Base-by-base conservation (phyloP, 352 stramenopile genomes). In the Phytophthora multivora region DNA sequence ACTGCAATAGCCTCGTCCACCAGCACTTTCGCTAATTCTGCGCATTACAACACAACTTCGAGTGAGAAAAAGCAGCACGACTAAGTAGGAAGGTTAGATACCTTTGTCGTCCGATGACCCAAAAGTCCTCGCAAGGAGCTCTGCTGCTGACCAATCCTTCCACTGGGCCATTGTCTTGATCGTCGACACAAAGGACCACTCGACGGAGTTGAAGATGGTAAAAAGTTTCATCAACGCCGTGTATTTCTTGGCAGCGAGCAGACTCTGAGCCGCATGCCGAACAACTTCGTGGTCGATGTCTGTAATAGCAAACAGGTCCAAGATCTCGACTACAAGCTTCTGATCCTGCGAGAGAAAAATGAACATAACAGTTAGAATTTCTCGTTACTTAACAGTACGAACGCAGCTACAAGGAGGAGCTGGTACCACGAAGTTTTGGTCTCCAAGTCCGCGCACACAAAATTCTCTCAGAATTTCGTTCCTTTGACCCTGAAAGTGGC, bases 91-190 rank as follows among this genome's bases (percentile, higher is more conserved):
- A 8, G 5, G 6, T 38, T 35, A 21, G 5, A n/a, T 57, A 75
- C 67, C 31, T 53, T 59, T 69, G 16, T 52, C 30, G 0, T 61
- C 13, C 2, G 66, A 40, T 0, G 49, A 41, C 23, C 80, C 68
- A 21, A 88, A 82, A 0, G 71, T 81, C 39, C 63, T 70, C 4
- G 59, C 76, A 9, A 90, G 31, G 21, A 87, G 58, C 30, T 90
- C 80, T 0, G 80, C 80, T 15, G 73, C 77, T 7, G 71, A 75
- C 80, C 80, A 90, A 54, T 90, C 78, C 51, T 88, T 90, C 9
- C 61, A 73, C 15, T 64, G 63, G 10, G 75, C 61, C 68, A 90
- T 81, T 18, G 59, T 51, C 30, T 76, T 53, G 36, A 90, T 63
- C 10, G 69, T 77, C 13, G 58, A 56, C n/a, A 31, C 43, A 31